Evolutionary conservation across 768 basidiomycete species (phyloP).

Genomic region (Kwoniella pini): DNA sequence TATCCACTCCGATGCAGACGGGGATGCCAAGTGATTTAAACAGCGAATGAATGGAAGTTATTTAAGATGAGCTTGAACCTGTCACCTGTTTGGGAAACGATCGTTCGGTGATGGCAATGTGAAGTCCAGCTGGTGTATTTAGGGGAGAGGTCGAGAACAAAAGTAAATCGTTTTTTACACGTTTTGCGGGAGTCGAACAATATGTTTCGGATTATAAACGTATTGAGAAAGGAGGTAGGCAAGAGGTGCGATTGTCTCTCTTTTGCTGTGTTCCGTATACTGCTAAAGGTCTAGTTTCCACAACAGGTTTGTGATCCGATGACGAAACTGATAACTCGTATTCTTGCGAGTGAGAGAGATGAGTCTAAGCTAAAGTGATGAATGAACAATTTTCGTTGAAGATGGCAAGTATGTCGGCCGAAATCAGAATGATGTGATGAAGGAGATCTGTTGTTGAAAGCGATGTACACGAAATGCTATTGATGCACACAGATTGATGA

Average conservation of each 20-base stretch:
- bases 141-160: not conserved
- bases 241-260: not conserved
- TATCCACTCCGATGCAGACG: too few species aligned
- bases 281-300: too few species aligned
- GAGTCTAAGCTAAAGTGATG: not conserved
- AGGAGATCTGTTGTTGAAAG: not conserved
- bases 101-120: not conserved
- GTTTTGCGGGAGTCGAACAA: not conserved
- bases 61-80: too few species aligned
- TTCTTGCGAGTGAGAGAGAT: not conserved
- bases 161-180: not conserved
- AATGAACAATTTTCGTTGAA: not conserved
- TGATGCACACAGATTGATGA: not conserved
- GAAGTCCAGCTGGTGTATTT: not conserved
- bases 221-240: not conserved
- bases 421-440: slow-evolving; percentile 18
- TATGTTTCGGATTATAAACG: not conserved
- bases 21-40: too few species aligned
- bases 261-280: not conserved
- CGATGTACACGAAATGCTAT: slow-evolving; percentile 1
- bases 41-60: too few species aligned
- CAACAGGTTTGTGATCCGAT: not conserved
- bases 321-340: too few species aligned
- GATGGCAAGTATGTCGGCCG: slow-evolving; percentile 23
- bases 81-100: too few species aligned